Evolutionary conservation across 108 stramenopile species (phyloP), one percentile per base, ranked within the genome.

Genomic region (Skeletonema marinoi): DNA sequence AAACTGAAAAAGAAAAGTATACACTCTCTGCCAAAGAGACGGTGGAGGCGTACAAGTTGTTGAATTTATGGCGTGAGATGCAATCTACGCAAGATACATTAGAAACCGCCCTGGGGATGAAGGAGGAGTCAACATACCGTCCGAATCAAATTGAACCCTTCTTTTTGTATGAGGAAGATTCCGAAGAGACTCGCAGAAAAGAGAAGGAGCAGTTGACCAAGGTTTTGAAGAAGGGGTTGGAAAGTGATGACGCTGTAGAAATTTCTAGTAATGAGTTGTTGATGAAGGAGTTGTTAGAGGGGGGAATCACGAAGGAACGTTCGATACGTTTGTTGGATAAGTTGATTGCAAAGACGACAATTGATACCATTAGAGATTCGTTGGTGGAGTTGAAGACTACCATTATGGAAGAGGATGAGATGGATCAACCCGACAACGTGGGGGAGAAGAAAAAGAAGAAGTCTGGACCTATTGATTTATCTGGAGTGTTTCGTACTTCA

Each of bases 221-320:
- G 41, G 74, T 68, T 32, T 67, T 82, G 46, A 25, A 60, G 25
- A 61, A 59, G 11, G 50, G 58, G n/a, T 58, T 82, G 30, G 32
- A 64, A 51, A 75, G 44, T 12, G 74, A 74, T 50, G 79, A 82
- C 32, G 59, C 59, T 21, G 74, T 75, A 25, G 81, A 81, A 42
- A 54, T 42, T 42, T 51, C 81, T 25, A 77, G 75, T 60, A 73
- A 82, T 39, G 81, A 82, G 33, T 35, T 82, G 33, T 67, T 82
- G 17, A 76, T 82, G 56, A 71, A 68, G 51, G 81, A 82, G 48
- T 63, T 82, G 75, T 29, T 82, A 61, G 74, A 77, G 59, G 75
- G 74, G 36, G 75, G 81, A 12, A 31, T 70, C 6, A 82, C 81
- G 14, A 82, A 76, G 60, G 81, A 77, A 6, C 56, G 75, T 17